Percentiles rank a stretch among this genome's conserved stretches.
These are phyloP conservation scores for Mycena epipterygia DNA, from an alignment of 768 basidiomycete genomes.

Conservation along the genomic window DNA sequence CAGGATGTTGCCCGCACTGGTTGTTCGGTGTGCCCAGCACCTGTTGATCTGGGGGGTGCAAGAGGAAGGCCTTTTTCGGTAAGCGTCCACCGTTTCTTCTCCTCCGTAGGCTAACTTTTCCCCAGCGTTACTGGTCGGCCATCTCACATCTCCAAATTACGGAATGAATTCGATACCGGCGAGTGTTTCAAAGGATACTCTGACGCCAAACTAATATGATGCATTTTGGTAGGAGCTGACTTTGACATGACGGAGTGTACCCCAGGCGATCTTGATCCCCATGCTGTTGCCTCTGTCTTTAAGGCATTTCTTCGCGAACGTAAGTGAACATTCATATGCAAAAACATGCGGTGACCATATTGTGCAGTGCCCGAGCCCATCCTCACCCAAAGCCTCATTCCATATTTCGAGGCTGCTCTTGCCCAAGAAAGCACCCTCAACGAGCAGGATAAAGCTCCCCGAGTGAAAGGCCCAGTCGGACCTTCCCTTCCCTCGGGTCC, in stretches of 20 bases:
- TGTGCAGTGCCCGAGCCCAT: conserved; percentile 87
- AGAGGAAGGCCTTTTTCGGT: conserved; percentile 92
- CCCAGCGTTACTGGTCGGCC: conserved; percentile 86
- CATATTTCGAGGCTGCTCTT: conserved; percentile 86
- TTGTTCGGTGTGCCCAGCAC: conserved; percentile 88
- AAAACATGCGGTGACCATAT: conserved; percentile 2
- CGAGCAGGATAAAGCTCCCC: conserved; percentile 44
- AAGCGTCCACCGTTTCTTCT: conserved; percentile 44
- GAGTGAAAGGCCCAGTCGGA: conserved; percentile 43
- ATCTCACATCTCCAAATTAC: conserved; percentile 81
- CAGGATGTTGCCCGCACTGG: conserved; percentile 77
- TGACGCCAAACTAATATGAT: conserved; percentile 29
- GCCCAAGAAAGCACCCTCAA: conserved; percentile 63
- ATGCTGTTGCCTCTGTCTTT: conserved; percentile 93
- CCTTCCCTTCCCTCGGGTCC: conserved; percentile 53
- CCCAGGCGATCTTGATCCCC: conserved; percentile 93
- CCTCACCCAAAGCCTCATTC: conserved; percentile 77
- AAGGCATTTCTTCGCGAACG: conserved; percentile 94
- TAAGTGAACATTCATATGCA: conserved; percentile 58
- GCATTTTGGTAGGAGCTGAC: conserved; percentile 75
- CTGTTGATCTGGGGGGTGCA: conserved; percentile 85
- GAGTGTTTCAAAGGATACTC: conserved; percentile 32
- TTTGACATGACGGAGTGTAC: conserved; percentile 83
- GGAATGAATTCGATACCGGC: conserved; percentile 88
- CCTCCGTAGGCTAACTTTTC: conserved; percentile 26